Conservation (phyloP, 257 asterid genomes). For the Scutellaria barbata region DNA sequence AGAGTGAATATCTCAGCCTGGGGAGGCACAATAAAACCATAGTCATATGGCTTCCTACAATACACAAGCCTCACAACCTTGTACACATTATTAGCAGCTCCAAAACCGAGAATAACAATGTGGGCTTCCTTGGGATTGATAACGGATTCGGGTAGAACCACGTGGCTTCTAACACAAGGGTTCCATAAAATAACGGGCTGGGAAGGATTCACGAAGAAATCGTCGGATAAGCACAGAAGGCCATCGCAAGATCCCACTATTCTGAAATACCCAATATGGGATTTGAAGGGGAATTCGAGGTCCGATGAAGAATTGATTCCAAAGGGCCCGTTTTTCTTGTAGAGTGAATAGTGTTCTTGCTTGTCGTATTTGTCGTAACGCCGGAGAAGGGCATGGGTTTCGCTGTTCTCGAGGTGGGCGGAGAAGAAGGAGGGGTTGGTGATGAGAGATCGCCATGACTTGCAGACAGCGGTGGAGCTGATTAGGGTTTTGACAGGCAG, state of each 20-base stretch:
- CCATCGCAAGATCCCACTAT: conserved; percentile 66
- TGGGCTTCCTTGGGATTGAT: conserved; percentile 39
- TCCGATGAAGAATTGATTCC: conserved; percentile 32
- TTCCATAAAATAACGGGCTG: conserved; percentile 51
- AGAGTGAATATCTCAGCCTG: conserved; percentile 54
- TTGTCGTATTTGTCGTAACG: conserved; percentile 39
- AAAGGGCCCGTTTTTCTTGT: conserved; percentile 27
- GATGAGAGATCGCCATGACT: conserved; percentile 59
- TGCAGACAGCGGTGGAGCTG: conserved; percentile 51
- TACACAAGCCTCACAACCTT: conserved; percentile 69
- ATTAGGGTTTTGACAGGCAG: conserved; percentile 56
- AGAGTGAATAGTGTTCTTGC: conserved; percentile 45
- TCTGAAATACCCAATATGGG: conserved; percentile 53
- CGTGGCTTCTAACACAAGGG: conserved; percentile 49
- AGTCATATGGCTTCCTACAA: conserved; percentile 26
- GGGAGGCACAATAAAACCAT: conserved; percentile 35
- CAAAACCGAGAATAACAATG: conserved; percentile 55
- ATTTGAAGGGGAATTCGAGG: conserved; percentile 45
- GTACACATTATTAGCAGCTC: conserved; percentile 41
- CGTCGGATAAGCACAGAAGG: conserved; percentile 56
- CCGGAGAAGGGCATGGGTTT: conserved; percentile 42
- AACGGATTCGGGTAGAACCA: conserved; percentile 41
- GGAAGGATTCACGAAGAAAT: conserved; percentile 38
- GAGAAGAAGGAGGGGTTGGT: conserved; percentile 47
- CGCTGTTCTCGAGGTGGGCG: conserved; percentile 41